Evolutionary conservation across 257 asterid species (phyloP).

Genomic region (Ophiorrhiza pumila): DNA sequence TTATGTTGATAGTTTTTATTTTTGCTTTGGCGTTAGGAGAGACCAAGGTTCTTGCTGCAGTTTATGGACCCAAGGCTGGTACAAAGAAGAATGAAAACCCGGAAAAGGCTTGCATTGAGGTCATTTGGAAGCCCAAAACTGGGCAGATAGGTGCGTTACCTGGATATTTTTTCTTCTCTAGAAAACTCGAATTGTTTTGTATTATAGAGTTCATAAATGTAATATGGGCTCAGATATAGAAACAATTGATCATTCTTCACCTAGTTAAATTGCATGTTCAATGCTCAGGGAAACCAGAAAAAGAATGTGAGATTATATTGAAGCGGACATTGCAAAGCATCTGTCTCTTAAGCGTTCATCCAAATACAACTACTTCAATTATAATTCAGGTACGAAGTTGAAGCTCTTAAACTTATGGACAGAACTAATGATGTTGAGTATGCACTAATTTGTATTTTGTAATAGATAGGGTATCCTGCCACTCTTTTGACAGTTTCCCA

Average conservation of each 20-base stretch:
- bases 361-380: slow-evolving; percentile 87
- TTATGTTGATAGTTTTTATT: slow-evolving; percentile 4
- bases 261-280: slow-evolving; percentile 7
- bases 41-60: slow-evolving; percentile 94
- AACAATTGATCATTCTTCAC: background rate
- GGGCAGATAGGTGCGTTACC: slow-evolving; percentile 69
- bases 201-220: background rate
- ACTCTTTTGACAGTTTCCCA: background rate
- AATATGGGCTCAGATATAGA: background rate
- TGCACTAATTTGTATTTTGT: background rate
- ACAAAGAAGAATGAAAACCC: slow-evolving; percentile 94
- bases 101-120: slow-evolving; percentile 84
- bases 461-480: background rate
- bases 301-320: slow-evolving; percentile 90
- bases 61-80: slow-evolving; percentile 93
- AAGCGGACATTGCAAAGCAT: slow-evolving; percentile 79
- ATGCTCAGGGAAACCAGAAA: slow-evolving; percentile 66
- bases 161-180: background rate
- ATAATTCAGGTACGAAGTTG: slow-evolving; percentile 62
- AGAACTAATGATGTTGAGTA: background rate
- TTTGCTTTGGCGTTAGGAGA: slow-evolving; percentile 44
- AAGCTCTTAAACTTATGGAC: background rate
- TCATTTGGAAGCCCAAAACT: slow-evolving; percentile 84
- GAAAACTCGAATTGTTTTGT: background rate
- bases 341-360: slow-evolving; percentile 76